Conservation (phyloP, 257 asterid genomes). For the Nemophila menziesii region DNA sequence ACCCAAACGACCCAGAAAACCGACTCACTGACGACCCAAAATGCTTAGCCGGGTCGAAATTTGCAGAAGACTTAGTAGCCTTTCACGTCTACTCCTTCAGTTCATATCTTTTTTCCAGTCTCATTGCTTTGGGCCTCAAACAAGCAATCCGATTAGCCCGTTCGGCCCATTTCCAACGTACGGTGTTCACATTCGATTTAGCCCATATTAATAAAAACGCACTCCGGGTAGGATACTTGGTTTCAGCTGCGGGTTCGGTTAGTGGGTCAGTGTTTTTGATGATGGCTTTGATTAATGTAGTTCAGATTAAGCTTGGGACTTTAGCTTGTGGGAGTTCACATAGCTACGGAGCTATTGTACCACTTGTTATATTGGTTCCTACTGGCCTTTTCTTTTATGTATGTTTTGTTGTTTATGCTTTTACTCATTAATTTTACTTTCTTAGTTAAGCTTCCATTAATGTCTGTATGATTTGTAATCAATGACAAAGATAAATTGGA, state of each 20-base stretch:
- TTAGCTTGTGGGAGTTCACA: conserved; percentile 62
- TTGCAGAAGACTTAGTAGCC: conserved; percentile 53
- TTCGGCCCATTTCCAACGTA: conserved; percentile 24
- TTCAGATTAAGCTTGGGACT: conserved; percentile 76
- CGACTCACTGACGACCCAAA: conserved; percentile 42
- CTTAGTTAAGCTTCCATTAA: too few species aligned
- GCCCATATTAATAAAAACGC: conserved; percentile 45
- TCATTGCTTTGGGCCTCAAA: conserved; percentile 61
- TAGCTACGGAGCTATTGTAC: conserved; percentile 66
- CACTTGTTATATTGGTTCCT: conserved; percentile 63
- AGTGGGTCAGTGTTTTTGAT: conserved; percentile 59
- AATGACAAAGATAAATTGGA: too few species aligned
- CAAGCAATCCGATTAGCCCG: conserved; percentile 52
- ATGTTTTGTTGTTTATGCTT: conserved; percentile 56
- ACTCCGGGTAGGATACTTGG: conserved; percentile 68
- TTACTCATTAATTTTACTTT: conserved; percentile 35
- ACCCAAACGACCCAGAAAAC: conserved; percentile 68
- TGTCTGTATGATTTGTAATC: too few species aligned
- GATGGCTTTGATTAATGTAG: conserved; percentile 75
- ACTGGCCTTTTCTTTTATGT: conserved; percentile 60
- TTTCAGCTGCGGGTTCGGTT: conserved; percentile 75
- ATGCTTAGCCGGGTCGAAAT: conserved; percentile 40
- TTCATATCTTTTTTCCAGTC: conserved; percentile 89
- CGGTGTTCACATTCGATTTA: conserved; percentile 40
- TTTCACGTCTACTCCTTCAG: conserved; percentile 87